Evolutionary conservation across 257 asterid genomes (phyloP), one percentile per base, ranked within the genome.

Genomic region (Solanum piurae): DNA sequence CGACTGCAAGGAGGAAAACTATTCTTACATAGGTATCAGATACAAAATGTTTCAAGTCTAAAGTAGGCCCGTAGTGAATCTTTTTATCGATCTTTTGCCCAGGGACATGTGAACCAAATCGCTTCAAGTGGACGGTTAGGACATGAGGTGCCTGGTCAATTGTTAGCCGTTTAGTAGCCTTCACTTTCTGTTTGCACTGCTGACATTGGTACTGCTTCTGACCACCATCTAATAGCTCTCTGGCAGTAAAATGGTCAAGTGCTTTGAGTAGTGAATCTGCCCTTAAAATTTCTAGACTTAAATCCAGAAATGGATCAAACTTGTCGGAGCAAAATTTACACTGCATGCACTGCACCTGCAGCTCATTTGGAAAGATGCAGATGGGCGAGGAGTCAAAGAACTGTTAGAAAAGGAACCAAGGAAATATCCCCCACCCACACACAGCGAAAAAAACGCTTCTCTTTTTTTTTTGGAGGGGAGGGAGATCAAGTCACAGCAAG

Each of bases 321-420:
- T 95, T 96, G 91, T 97, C 91, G 74, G 99, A 97, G 93, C 98
- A 93, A 85, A 91, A 94, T 84, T 96, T 95, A 87, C 99, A 97
- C 84, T 96, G 99, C 98, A 93, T 90, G 91, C 99, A 96, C 93
- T 96, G 96, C 92, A 97, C 99, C 99, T 97, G 90, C 85, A 88
- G 91, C 76, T 86, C 69, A 82, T 66, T 52, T 46, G 68, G 84
- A 69, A 89, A 36, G 13, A 60, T 46, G 9, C 31, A 82, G 40
- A 46, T 9, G 31, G 68, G 31, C 2, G 3, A 49, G 31, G 69
- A 5, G 42, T 82, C 46, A 20, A 49, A 52, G 31, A 49, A 40
- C 23, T 42, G 40, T 49, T 18, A 34, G 29, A 82, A 29, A 52
- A 18, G 40, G 4, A 49, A 79, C 31, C 25, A 44, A 79, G 64